A percentile compares a stretch with the other conserved stretches of the same genome.
These are phyloP conservation scores for Calonectria ilicicola DNA, from an alignment of 2,329 filamentous ascomycete genomes.

Conservation along the genomic window DNA sequence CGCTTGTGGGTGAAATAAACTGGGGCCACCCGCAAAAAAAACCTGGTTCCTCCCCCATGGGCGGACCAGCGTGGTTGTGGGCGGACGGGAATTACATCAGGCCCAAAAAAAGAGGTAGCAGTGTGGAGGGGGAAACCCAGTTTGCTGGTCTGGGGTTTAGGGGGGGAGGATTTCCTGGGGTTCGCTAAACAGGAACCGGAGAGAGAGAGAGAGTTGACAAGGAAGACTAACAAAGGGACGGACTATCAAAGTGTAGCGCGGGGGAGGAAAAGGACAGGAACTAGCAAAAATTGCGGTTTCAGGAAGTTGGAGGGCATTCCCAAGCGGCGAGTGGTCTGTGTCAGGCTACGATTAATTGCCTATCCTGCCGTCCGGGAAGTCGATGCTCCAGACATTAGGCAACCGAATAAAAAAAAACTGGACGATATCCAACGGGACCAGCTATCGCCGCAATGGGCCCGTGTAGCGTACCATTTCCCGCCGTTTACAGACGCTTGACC, in stretches of 20 bases:
- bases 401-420: not conserved
- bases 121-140: not conserved
- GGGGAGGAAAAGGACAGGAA: not conserved
- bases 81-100: conserved; percentile 15
- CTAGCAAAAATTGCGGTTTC: conserved; percentile 18
- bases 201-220: not conserved
- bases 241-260: not conserved
- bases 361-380: not conserved
- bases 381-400: not conserved
- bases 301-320: conserved; percentile 22
- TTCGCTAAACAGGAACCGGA: not conserved
- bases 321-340: conserved; percentile 22
- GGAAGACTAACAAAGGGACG: not conserved
- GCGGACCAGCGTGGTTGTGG: conserved; percentile 4
- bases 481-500: not conserved
- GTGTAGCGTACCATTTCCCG: conserved; percentile 14
- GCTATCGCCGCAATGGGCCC: conserved; percentile 3
- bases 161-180: conserved; percentile 10
- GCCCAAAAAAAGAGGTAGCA: not conserved
- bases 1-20: conserved; percentile 5
- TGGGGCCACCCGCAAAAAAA: conserved; percentile 23
- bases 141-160: not conserved
- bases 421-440: not conserved
- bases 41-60: conserved; percentile 13
- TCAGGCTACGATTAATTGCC: not conserved